Conservation (phyloP, 1,284 basidiomycete species). For the Cerioporus squamosus region DNA sequence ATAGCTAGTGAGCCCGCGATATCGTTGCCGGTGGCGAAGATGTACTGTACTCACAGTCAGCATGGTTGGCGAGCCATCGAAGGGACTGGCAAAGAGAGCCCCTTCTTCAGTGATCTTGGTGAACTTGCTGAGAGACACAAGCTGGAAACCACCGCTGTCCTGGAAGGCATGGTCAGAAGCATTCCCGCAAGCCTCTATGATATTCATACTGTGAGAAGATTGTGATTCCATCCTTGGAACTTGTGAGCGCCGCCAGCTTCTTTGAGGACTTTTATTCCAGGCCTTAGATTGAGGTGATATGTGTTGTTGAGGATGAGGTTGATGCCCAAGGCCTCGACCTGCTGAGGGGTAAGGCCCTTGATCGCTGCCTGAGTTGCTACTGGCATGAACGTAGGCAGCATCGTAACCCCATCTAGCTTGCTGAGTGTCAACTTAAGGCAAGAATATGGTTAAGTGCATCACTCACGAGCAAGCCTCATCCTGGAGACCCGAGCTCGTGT, state of each 20-base stretch:
- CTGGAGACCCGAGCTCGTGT: constrained; percentile 78
- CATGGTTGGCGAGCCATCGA: constrained; percentile 84
- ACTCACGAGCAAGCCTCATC: constrained; percentile 74
- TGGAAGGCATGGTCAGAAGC: constrained; percentile 30
- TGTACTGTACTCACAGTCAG: constrained; percentile 61
- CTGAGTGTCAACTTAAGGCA: background rate
- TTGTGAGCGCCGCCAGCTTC: constrained; percentile 80
- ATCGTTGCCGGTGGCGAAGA: background rate
- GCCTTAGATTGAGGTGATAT: constrained; percentile 82
- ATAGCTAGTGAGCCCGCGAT: background rate
- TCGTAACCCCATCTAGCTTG: constrained; percentile 71
- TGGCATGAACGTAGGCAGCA: constrained; percentile 89
- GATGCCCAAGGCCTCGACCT: constrained; percentile 79
- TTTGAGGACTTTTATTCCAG: constrained; percentile 72
- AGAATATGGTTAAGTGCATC: too few species aligned
- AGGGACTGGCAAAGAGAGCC: constrained; percentile 81
- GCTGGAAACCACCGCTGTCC: constrained; percentile 88
- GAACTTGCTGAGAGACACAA: constrained; percentile 84
- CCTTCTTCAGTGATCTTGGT: constrained; percentile 86
- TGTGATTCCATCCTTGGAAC: constrained; percentile 85
- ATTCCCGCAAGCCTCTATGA: too few species aligned
- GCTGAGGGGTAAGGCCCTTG: constrained; percentile 84
- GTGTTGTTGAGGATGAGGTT: constrained; percentile 86
- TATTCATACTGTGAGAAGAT: constrained; percentile 70
- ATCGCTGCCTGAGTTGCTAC: constrained; percentile 89